phyloP scores from a whole-genome alignment of 345 rosid species.

The Salix dunnii region DNA sequence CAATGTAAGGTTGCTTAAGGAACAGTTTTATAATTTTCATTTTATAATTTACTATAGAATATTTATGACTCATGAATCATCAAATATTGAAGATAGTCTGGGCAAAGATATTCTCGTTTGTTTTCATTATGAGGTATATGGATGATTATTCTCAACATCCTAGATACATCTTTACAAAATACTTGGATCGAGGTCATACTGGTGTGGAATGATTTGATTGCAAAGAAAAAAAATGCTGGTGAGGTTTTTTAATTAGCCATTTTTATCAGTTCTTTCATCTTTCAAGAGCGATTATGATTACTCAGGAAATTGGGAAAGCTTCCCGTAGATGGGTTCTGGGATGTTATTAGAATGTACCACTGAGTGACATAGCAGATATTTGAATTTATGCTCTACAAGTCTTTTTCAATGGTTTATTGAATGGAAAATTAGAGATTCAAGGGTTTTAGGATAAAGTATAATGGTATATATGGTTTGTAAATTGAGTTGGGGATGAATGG shows the following conservation, averaged over 20 bases:
- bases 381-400: too few relatives aligned
- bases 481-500: too few relatives aligned
- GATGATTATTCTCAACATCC: neutral
- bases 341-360: neutral
- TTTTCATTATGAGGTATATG: neutral
- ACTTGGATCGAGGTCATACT: neutral
- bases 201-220: neutral
- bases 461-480: too few relatives aligned
- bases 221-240: neutral
- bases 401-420: too few relatives aligned
- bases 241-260: neutral
- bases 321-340: neutral
- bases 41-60: neutral
- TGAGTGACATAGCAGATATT: neutral
- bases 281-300: neutral
- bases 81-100: neutral
- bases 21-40: neutral
- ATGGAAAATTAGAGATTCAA: too few relatives aligned
- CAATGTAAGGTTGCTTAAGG: neutral
- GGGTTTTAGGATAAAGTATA: too few relatives aligned
- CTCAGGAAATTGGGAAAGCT: neutral
- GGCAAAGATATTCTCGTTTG: neutral
- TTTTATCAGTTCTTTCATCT: neutral
- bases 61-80: neutral
- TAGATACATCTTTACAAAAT: neutral